Evolutionary conservation across 768 basidiomycete genomes (phyloP), one percentile per base, ranked within the genome.

Genomic region (Lentinula raphanica): DNA sequence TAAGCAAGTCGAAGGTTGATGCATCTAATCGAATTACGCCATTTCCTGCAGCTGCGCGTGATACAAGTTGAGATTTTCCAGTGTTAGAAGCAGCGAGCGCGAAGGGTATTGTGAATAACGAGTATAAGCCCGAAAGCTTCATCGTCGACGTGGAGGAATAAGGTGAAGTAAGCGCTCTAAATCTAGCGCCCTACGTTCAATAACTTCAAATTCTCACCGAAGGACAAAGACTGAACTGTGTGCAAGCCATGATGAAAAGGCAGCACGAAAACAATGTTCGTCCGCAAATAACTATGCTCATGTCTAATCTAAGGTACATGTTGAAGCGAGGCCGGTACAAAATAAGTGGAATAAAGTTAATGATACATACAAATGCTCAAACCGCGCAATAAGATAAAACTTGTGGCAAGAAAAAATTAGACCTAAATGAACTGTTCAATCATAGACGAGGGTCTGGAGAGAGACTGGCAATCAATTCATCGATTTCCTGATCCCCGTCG

Each of bases 1-100:
- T 87, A 63, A 98, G 73, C 57, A 94, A 76, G 66, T 94, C 90
- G 72, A 86, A 99, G 2, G 81, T 76, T 28, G 76, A 77, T 28
- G 86, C 75, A 73, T 95, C 81, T 66, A 98, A 87, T 61, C 80
- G 84, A 70, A 98, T 89, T 67, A 94, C 67, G 49, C 96, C 95
- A 65, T 86, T 84, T 60, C 85, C 84, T 7, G 82, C 76, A 4
- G 79, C 75, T 7, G 95, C 89, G 39, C 94, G 80, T 13, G 84
- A 72, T 2, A 80, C 67, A 61, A 94, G 87, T 65, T 88, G 78
- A 45, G 84, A 76, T n/a, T 77, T 79, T 3, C 72, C 64, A 38
- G 68, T 66, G 28, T 62, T 55, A 17, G 72, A 59, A 12, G 69
- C 69, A 13, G 74, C 74, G 15, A 74, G 63, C 56, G 64, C 67